Evolutionary conservation across 2,329 filamentous ascomycete genomes (phyloP).

Genomic region (Orbilia oligospora): DNA sequence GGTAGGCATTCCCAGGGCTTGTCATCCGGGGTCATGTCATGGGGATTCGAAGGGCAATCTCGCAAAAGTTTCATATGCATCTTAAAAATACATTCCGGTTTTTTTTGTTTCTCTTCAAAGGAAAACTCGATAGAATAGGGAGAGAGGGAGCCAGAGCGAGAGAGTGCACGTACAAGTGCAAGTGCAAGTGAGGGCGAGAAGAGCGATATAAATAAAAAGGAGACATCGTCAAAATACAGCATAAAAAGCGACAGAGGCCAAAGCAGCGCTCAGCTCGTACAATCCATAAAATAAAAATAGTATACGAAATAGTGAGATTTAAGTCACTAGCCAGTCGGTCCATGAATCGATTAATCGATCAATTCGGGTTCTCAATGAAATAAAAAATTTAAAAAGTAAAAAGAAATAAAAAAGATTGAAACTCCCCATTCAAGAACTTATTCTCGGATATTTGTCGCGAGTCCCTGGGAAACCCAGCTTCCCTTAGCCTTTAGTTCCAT

Average conservation of each 20-base stretch:
- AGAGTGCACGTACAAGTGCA: neutral
- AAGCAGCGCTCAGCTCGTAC: slow-evolving; percentile 2
- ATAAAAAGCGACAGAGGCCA: neutral
- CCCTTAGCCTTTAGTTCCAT: neutral
- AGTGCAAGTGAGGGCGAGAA: too few species aligned
- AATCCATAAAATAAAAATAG: neutral
- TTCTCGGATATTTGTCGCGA: neutral
- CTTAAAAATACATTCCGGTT: slow-evolving; percentile 22
- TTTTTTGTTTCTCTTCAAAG: neutral
- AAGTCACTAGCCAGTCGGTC: neutral
- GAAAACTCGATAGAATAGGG: neutral
- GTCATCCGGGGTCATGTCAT: neutral
- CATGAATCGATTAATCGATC: neutral
- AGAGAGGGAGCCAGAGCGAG: neutral
- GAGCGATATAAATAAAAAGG: neutral
- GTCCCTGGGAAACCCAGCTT: slow-evolving; percentile 33
- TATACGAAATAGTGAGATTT: neutral
- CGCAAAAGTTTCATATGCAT: slow-evolving; percentile 23
- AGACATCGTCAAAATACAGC: neutral
- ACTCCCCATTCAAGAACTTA: neutral
- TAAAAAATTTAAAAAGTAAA: neutral
- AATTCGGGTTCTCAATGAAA: neutral
- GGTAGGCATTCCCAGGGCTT: neutral
- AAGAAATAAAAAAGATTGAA: neutral
- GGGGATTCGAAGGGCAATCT: slow-evolving; percentile 8